phyloP scores from a whole-genome alignment of 2,329 filamentous ascomycete species.

The Epichloe uncinata region DNA sequence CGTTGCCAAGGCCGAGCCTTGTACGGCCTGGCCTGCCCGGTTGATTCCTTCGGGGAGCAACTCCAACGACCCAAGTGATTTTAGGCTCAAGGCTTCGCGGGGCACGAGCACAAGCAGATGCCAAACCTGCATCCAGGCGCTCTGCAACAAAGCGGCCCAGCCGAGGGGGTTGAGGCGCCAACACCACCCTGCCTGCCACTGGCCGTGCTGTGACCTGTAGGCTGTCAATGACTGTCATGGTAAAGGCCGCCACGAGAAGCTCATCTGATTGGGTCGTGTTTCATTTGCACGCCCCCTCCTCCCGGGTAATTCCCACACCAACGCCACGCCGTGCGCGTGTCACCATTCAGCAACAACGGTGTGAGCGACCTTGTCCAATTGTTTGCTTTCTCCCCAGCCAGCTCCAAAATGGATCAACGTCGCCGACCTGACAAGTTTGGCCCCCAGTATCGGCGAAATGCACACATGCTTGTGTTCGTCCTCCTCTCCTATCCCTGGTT shows the following conservation, averaged over 20 bases:
- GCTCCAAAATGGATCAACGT: not conserved
- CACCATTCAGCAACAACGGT: slow-evolving; percentile 2
- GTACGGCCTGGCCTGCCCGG: not conserved
- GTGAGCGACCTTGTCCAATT: slow-evolving; percentile 4
- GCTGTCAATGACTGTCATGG: not conserved
- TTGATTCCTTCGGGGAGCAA: not conserved
- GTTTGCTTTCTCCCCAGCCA: slow-evolving; percentile 5
- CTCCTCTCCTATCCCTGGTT: not conserved
- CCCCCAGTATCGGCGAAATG: not conserved
- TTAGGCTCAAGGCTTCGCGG: not conserved
- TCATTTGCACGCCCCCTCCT: not conserved
- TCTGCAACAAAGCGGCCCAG: not conserved
- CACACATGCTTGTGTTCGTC: not conserved
- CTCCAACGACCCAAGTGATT: not conserved
- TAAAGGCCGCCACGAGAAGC: not conserved
- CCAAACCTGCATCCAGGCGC: slow-evolving; percentile 3
- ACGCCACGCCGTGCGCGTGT: slow-evolving; percentile 5
- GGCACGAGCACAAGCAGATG: not conserved
- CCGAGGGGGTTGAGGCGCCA: not conserved
- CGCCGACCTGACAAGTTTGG: slow-evolving; percentile 1
- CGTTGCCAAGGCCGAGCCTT: too few relatives aligned
- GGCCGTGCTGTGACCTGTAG: slow-evolving; percentile 1
- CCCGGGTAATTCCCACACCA: slow-evolving; percentile 1
- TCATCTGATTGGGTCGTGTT: not conserved
- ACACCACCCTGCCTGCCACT: not conserved